Evolutionary conservation across 306 rosid genomes (phyloP), one percentile per base, ranked within the genome.

Genomic region (Prunus dulcis): DNA sequence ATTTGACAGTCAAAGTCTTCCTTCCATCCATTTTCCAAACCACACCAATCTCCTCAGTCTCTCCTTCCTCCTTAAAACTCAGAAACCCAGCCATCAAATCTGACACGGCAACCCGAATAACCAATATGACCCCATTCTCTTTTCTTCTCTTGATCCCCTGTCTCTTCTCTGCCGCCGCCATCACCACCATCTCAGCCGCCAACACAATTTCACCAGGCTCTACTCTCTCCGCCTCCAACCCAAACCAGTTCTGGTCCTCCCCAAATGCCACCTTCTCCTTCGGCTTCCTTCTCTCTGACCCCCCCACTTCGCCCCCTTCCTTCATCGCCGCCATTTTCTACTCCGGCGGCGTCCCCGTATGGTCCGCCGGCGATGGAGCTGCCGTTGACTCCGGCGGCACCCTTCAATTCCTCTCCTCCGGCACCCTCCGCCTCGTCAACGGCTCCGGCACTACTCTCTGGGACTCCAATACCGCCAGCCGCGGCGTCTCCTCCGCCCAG

Each of bases 371-470:
- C 4, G 18, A 76, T 13, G 80, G 75, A 15, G 3, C 60, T 19
- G 1, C 84, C 18, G 93, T 93, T 0, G 96, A 93, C 80, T 78
- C 91, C 61, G 79, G 47, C 0, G 91, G 87, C 2, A 67, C 89
- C 51, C 71, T 93, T 69, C 88, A 64, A 6, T 90, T 93, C 79
- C 84, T 74, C 49, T 15, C 80, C 32, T 63, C 82, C 17, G 94
- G 97, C 19, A 13, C 53, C 62, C 97, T 93, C 49, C 88, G 78
- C 30, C 91, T 90, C 34, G 68, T 86, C 46, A 84, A 84, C 47
- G 91, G 96, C 76, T 83, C 97, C 58, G 88, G 86, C 75, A 46
- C 79, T 49, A 74, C 78, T 67, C 52, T 87, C 25, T 93, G 94
- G 96, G 82, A 83, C 41, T 87, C 96, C 57, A 47, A 62, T 23